Base-by-base conservation (phyloP, 2,329 filamentous ascomycete genomes). In the Talaromyces marneffei region DNA sequence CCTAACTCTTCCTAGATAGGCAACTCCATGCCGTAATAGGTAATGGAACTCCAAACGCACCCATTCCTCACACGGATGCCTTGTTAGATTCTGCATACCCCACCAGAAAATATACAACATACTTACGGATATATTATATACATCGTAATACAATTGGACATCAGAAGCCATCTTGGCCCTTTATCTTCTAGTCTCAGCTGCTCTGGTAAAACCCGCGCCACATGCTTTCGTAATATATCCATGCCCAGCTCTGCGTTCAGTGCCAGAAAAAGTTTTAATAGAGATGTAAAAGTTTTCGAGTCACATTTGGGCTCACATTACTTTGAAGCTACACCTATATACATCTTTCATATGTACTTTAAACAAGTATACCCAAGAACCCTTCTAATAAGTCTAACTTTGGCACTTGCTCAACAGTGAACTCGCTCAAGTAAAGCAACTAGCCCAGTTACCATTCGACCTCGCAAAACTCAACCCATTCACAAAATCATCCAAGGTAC, bases 391-490 rank as follows among this genome's bases (percentile, higher is more conserved):
- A 3, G 33, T 16, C 33, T 10, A 37, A n/a, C 14, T 37, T 6
- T 37, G 6, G 8, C n/a, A 4, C 37, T 12, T 7, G 12, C 6
- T n/a, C 14, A 48, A n/a, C 18, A n/a, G n/a, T n/a, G n/a, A n/a
- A n/a, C n/a, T n/a, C n/a, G n/a, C n/a, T n/a, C n/a, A 58, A 20
- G 31, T 52, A 52, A 59, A 59, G n/a, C 57, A 59, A 52, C 57
- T 59, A 27, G 14, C 79, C 92, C 92, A 96, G 50, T 83, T 75
- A 0, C 92, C 92, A n/a, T 89, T 90, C 6, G 71, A 74, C 65
- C 81, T 82, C 2, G 89, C 89, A 80, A 94, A 96, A 55, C 79
- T 82, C 69, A 96, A 77, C 65, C 89, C 90, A 31, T 89, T 78
- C 14, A 96, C 82, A 74, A 93, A 96, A 12, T 80, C 82, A 65